A percentile compares a stretch with the other conserved stretches of the same genome.
Evolutionary conservation across 2,329 filamentous ascomycete genomes (phyloP).

Genomic region (Elsinoe batatas): DNA sequence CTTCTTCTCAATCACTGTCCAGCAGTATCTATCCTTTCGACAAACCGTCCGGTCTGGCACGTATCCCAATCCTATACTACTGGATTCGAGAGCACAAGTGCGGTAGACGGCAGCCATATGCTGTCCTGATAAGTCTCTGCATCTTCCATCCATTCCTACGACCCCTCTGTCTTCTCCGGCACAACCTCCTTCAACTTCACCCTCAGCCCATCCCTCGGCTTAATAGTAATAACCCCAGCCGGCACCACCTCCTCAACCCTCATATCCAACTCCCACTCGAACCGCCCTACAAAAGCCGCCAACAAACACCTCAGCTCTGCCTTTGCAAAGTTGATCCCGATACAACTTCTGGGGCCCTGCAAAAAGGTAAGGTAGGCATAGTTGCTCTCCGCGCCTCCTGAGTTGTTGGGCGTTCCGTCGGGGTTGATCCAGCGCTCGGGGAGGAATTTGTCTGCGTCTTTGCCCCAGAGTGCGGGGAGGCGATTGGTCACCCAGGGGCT

Average conservation of each 20-base stretch:
- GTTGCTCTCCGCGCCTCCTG: conserved; percentile 30
- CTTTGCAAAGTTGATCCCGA: conserved; percentile 22
- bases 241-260: conserved; percentile 13
- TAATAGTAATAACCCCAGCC: conserved; percentile 9
- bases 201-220: conserved; percentile 5
- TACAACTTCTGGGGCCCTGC: conserved; percentile 28
- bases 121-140: background rate
- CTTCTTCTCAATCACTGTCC: no score
- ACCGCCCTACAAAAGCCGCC: conserved; percentile 19
- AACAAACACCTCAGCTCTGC: conserved; percentile 22
- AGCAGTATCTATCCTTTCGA: no score
- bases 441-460: conserved; percentile 31
- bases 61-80: no score
- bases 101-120: background rate
- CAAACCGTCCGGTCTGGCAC: no score
- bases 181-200: background rate
- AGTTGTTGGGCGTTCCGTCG: conserved; percentile 31
- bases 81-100: no score
- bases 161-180: background rate
- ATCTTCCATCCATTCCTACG: background rate
- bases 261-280: conserved; percentile 17
- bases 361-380: conserved; percentile 36
- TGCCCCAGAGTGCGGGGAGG: conserved; percentile 33
- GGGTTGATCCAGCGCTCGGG: conserved; percentile 37
- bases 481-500: conserved; percentile 36